Evolutionary conservation across 352 stramenopile species (phyloP), one percentile per base, ranked within the genome.

Genomic region (Phytophthora ohioensis): DNA sequence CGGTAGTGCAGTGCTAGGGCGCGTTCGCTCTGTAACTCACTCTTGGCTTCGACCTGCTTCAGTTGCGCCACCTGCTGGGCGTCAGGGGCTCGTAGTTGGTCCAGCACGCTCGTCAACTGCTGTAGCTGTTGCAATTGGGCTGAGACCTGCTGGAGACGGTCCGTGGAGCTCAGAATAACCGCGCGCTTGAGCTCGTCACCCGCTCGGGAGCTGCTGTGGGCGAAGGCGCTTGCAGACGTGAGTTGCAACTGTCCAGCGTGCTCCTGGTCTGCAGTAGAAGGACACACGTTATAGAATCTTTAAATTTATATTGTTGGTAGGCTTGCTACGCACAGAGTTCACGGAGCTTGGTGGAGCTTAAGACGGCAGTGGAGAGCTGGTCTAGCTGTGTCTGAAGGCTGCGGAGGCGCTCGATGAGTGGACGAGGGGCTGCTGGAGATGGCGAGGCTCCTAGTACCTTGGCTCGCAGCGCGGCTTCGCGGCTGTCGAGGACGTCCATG

Each of bases 401-500:
- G 17, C 27, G 56, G 13, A 84, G 48, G 36, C 74, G 77, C 1
- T 77, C 65, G 1, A 67, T 9, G 6, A 84, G 57, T 4, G 71
- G 5, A 15, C 55, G 31, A 27, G 35, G 27, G 2, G 32, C 2
- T 3, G 38, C 10, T 6, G 13, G 39, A 39, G 51, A 41, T 32
- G 65, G 11, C 4, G 63, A 55, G 8, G 32, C 3, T 27, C 76
- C 69, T n/a, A 85, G 67, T 17, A 85, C 69, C 65, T 82, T 76
- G 3, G 57, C 41, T 27, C 75, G 80, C 36, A 91, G 76, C 32
- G 64, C 61, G 2, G 48, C 64, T 67, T 90, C 84, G 31, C 84
- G 78, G 15, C 57, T 75, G 65, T 91, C 84, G 39, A 91, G 74
- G 27, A 89, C 35, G 69, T 89, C 80, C 81, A 91, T 89, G n/a